Evolutionary conservation across 257 asterid genomes (phyloP).

Genomic region (Dorcoceras hygrometricum): DNA sequence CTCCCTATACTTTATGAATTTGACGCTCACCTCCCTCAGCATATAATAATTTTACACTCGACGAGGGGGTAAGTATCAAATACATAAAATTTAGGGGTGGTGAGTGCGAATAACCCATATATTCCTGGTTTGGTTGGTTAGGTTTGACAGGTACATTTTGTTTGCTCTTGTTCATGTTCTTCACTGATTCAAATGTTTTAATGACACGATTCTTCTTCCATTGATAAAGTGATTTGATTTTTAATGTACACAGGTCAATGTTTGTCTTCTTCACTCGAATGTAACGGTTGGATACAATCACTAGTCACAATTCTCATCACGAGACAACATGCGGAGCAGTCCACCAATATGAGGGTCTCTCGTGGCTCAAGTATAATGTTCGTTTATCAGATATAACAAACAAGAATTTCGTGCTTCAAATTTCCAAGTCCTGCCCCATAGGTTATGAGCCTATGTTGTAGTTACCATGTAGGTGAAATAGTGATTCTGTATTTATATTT

Average conservation of each 20-base stretch:
- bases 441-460: conserved; percentile 8
- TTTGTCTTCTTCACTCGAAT: neutral
- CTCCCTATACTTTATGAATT: too few relatives aligned
- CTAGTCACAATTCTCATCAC: neutral
- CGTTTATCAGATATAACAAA: neutral
- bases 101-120: too few relatives aligned
- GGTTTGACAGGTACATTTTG: neutral
- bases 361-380: neutral
- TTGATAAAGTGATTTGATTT: neutral
- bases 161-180: neutral
- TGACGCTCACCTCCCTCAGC: too few relatives aligned
- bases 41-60: too few relatives aligned
- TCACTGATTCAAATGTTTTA: neutral
- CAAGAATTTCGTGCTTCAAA: neutral
- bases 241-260: neutral
- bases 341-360: neutral
- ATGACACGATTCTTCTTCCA: neutral
- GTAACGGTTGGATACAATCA: neutral
- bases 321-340: neutral
- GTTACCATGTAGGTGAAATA: conserved; percentile 1
- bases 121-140: too few relatives aligned
- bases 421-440: neutral
- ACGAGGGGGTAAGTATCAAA: too few relatives aligned
- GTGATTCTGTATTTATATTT: neutral
- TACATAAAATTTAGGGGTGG: too few relatives aligned